Percentiles rank a stretch among this genome's conserved stretches.
Evolutionary conservation across 2,329 filamentous ascomycete genomes (phyloP).

Genomic region (Phyllosticta citrichinensis): DNA sequence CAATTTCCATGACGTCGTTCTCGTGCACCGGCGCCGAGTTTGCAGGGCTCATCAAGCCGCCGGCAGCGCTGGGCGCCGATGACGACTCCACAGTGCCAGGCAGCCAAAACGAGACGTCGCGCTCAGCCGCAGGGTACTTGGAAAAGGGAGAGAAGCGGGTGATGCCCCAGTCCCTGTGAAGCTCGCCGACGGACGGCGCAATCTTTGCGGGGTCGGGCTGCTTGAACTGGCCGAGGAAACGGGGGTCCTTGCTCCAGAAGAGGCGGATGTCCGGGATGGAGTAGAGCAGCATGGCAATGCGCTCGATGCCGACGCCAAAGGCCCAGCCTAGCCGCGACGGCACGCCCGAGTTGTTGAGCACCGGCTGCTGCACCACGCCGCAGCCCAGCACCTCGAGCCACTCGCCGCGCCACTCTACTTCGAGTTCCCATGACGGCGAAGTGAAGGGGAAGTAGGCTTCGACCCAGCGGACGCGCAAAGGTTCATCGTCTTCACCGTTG

Average conservation of each 20-base stretch:
- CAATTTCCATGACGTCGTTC: constrained; percentile 95
- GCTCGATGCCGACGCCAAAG: constrained; percentile 86
- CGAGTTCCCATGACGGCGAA: constrained; percentile 88
- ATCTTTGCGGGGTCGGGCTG: constrained; percentile 23
- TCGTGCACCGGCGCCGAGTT: constrained; percentile 57
- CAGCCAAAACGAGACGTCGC: constrained; percentile 94
- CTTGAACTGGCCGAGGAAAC: constrained; percentile 79
- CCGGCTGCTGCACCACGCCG: constrained; percentile 74
- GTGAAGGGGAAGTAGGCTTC: constrained; percentile 98
- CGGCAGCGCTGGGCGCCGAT: constrained; percentile 15
- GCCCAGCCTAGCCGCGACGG: constrained; percentile 80
- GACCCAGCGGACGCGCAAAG: constrained; percentile 82
- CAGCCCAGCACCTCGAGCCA: constrained; percentile 97
- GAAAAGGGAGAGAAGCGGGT: constrained; percentile 76
- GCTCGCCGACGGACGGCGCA: constrained; percentile 11
- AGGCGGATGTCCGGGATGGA: constrained; percentile 91
- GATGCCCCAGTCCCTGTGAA: constrained; percentile 21
- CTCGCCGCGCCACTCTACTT: constrained; percentile 86
- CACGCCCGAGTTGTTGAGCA: constrained; percentile 68
- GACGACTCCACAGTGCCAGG: constrained; percentile 18
- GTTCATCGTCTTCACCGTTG: constrained; percentile 39
- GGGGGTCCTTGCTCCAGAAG: constrained; percentile 81
- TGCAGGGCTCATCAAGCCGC: constrained; percentile 27
- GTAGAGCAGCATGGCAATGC: constrained; percentile 96
- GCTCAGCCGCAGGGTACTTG: constrained; percentile 78